Percentiles rank a stretch among this genome's conserved stretches.
These are phyloP conservation scores for Pueraria montana DNA, from an alignment of 306 rosid genomes.

Conservation along the genomic window DNA sequence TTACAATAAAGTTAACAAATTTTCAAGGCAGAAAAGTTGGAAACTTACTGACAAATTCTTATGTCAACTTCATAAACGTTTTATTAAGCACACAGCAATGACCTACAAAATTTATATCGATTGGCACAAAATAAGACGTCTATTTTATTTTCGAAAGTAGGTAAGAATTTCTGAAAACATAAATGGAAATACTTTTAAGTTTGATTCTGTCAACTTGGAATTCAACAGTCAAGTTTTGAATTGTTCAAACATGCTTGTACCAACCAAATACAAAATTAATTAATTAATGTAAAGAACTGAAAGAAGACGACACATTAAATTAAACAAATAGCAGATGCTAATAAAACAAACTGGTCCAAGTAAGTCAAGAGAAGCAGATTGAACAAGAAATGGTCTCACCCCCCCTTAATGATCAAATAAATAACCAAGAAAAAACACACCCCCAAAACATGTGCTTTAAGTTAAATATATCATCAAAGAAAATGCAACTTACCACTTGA, in stretches of 20 bases:
- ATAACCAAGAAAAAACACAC: background rate
- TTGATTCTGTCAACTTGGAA: slow-evolving; percentile 40
- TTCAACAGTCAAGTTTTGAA: slow-evolving; percentile 26
- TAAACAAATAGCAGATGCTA: slow-evolving; percentile 17
- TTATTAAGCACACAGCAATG: background rate
- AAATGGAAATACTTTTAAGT: background rate
- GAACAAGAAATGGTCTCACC: background rate
- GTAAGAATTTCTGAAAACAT: background rate
- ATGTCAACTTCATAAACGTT: background rate
- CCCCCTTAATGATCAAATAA: slow-evolving; percentile 9
- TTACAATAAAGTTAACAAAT: background rate
- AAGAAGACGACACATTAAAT: background rate
- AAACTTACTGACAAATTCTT: slow-evolving; percentile 5
- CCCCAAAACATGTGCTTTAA: background rate
- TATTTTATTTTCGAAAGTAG: background rate
- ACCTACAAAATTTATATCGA: background rate
- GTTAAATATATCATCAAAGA: background rate
- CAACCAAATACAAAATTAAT: background rate
- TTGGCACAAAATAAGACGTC: background rate
- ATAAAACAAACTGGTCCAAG: slow-evolving; percentile 1
- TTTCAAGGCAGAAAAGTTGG: background rate
- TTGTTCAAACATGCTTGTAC: background rate
- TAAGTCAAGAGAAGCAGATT: background rate
- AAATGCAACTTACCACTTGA: slow-evolving; percentile 57
- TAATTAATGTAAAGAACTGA: background rate